phyloP scores from a whole-genome alignment of 1,139 yeast genomes.

The Diutina ranongensis region DNA sequence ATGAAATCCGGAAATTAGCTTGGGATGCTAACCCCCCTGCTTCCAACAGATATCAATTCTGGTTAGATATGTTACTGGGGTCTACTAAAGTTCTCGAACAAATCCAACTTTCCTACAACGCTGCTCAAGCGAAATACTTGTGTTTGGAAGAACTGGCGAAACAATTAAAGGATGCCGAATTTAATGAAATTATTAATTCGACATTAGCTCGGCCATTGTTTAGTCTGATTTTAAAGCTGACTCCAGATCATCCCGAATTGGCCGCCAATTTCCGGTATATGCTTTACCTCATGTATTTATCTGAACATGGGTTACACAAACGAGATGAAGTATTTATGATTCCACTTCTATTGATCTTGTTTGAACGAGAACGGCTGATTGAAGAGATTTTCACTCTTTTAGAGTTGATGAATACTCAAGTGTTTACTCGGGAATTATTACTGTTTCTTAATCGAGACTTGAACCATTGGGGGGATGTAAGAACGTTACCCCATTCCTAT shows the following conservation, averaged over 20 bases:
- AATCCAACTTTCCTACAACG: background rate
- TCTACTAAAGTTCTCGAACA: background rate
- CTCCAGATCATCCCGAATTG: constrained; percentile 10
- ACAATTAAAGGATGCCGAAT: constrained; percentile 24
- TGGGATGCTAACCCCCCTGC: constrained; percentile 20
- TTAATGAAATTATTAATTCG: constrained; percentile 17
- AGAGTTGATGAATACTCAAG: constrained; percentile 23
- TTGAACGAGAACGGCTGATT: constrained; percentile 16
- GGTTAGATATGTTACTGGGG: constrained; percentile 1
- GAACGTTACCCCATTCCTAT: constrained; percentile 14
- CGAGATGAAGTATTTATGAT: constrained; percentile 31
- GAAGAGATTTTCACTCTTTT: constrained; percentile 21
- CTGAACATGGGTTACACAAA: constrained; percentile 24
- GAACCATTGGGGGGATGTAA: constrained; percentile 18
- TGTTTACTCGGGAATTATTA: constrained; percentile 21
- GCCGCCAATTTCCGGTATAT: constrained; percentile 19
- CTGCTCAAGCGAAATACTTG: background rate
- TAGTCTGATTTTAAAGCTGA: constrained; percentile 15
- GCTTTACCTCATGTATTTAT: constrained; percentile 27
- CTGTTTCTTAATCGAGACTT: constrained; percentile 18
- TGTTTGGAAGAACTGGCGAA: background rate
- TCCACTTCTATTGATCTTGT: constrained; percentile 25
- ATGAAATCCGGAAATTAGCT: constrained; percentile 20
- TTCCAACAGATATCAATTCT: background rate
- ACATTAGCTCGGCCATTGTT: constrained; percentile 23